Percentiles rank a stretch among this genome's conserved stretches.
Evolutionary conservation across 768 basidiomycete genomes (phyloP).

Genomic region (Boletus eberwhitei): DNA sequence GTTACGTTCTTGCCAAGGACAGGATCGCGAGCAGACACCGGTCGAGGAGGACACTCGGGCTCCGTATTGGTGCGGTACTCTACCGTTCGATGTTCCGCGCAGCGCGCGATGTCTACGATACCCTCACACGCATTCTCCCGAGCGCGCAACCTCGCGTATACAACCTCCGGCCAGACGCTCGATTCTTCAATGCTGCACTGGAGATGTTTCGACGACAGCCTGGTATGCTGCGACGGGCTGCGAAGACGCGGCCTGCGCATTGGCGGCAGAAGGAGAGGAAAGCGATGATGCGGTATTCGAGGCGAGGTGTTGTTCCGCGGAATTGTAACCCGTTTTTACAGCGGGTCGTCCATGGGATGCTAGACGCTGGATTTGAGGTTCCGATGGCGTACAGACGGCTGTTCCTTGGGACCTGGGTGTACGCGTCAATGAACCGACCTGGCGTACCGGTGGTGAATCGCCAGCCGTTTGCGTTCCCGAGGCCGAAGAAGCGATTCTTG

Average conservation of each 20-base stretch:
- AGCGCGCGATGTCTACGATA: slow-evolving; percentile 26
- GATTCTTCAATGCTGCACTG: slow-evolving; percentile 65
- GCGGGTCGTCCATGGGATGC: slow-evolving; percentile 38
- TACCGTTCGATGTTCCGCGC: slow-evolving; percentile 37
- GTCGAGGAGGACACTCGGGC: slow-evolving; percentile 28
- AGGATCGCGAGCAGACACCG: slow-evolving; percentile 17
- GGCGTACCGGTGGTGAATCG: slow-evolving; percentile 12
- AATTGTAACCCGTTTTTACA: slow-evolving; percentile 36
- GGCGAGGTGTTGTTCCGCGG: slow-evolving; percentile 21
- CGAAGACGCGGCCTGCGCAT: slow-evolving; percentile 16
- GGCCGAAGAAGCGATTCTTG: slow-evolving; percentile 18
- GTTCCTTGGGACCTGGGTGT: slow-evolving; percentile 36
- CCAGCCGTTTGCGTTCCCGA: slow-evolving; percentile 29
- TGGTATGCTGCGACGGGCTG: slow-evolving; percentile 16
- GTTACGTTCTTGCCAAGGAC: slow-evolving; percentile 26
- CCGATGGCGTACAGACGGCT: slow-evolving; percentile 40
- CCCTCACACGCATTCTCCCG: slow-evolving; percentile 21
- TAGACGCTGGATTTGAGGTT: slow-evolving; percentile 37
- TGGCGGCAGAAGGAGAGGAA: slow-evolving; percentile 31
- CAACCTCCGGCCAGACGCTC: slow-evolving; percentile 51
- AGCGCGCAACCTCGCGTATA: slow-evolving; percentile 29
- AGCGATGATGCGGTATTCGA: slow-evolving; percentile 28
- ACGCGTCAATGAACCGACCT: slow-evolving; percentile 16
- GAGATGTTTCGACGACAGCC: slow-evolving; percentile 37
- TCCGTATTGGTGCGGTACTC: slow-evolving; percentile 31